Percentiles rank a stretch among this genome's conserved stretches.
Conservation (phyloP, 805 yeast genomes). For the Schwanniomyces polymorphus region DNA sequence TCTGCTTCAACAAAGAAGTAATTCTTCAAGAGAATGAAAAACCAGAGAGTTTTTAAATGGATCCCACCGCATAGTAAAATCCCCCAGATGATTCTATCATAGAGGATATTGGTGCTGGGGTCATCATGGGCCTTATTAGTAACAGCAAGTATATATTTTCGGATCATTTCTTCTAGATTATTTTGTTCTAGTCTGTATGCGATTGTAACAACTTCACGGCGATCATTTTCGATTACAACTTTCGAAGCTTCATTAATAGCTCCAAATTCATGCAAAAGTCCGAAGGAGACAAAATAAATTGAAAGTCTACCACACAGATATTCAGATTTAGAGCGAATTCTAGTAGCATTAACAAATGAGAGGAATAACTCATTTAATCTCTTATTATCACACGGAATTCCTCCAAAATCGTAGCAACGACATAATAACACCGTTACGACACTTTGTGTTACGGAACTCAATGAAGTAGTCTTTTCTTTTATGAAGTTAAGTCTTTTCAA, state of each 20-base stretch:
- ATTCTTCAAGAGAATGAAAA: constrained; percentile 37
- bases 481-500: constrained; percentile 2
- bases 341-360: constrained; percentile 8
- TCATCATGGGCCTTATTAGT: constrained; percentile 35
- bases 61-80: constrained; percentile 45
- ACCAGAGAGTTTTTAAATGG: constrained; percentile 42
- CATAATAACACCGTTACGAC: constrained; percentile 9
- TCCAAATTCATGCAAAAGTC: constrained; percentile 19
- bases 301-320: constrained; percentile 25
- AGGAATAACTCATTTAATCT: constrained; percentile 7
- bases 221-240: constrained; percentile 8
- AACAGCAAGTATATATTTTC: constrained; percentile 36
- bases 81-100: constrained; percentile 43
- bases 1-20: constrained; percentile 21
- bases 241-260: constrained; percentile 9
- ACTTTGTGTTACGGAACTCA: constrained; percentile 11
- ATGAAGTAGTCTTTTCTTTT: constrained; percentile 10
- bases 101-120: constrained; percentile 27
- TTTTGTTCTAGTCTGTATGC: constrained; percentile 8
- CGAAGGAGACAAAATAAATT: constrained; percentile 18
- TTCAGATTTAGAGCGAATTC: constrained; percentile 11
- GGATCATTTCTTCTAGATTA: constrained; percentile 32
- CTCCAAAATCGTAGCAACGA: constrained; percentile 14
- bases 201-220: constrained; percentile 2
- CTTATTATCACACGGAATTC: constrained; percentile 5